phyloP scores from a whole-genome alignment of 1,284 basidiomycete species.

The Microbotryum intermedium region DNA sequence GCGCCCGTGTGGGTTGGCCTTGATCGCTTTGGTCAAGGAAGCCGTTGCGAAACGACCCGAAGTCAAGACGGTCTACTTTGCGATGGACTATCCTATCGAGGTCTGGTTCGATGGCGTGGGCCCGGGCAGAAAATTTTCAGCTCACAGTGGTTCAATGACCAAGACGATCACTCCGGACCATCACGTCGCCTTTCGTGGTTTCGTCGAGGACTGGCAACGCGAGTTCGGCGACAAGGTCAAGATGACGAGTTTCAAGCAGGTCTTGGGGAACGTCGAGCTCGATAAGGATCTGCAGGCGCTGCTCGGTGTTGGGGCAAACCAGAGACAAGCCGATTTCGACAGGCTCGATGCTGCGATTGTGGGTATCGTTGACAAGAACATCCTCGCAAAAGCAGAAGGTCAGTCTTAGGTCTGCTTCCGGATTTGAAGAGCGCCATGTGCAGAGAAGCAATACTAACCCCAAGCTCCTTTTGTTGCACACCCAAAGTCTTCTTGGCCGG shows the following conservation, averaged over 20 bases:
- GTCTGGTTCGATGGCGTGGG: constrained; percentile 11
- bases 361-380: constrained; percentile 34
- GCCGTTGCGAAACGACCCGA: constrained; percentile 14
- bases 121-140: neutral
- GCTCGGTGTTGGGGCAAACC: neutral
- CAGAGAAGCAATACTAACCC: neutral
- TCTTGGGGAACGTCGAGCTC: constrained; percentile 6
- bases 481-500: constrained; percentile 30
- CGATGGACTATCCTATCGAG: constrained; percentile 36
- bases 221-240: constrained; percentile 3
- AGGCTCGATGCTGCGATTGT: constrained; percentile 30
- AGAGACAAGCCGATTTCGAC: constrained; percentile 7
- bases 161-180: constrained; percentile 31
- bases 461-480: neutral
- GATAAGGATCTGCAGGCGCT: neutral
- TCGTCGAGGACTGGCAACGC: constrained; percentile 18
- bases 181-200: constrained; percentile 27
- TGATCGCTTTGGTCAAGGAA: constrained; percentile 19
- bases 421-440: neutral
- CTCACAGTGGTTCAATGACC: constrained; percentile 33
- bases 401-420: neutral
- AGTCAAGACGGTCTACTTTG: constrained; percentile 32
- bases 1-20: constrained; percentile 17
- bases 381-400: constrained; percentile 25
- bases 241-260: constrained; percentile 12